These are phyloP conservation scores for Wilcoxina mikolae DNA, from an alignment of 495 filamentous ascomycete species.

Conservation along the genomic window DNA sequence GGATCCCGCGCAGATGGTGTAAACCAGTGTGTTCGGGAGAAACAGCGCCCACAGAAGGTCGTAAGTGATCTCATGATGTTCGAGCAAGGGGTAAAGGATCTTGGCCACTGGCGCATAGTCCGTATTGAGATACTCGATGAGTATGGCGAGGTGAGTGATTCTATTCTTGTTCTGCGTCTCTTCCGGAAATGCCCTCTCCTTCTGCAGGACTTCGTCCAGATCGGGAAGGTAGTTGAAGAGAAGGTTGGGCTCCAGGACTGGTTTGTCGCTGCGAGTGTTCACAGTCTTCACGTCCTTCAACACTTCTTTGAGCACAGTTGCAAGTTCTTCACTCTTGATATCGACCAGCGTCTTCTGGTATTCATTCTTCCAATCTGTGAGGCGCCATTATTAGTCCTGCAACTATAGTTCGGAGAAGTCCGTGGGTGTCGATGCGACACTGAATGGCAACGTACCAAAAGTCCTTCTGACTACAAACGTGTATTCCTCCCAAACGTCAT, in stretches of 20 bases:
- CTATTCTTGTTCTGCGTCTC: constrained; percentile 50
- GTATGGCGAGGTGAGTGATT: constrained; percentile 54
- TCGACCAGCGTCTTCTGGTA: constrained; percentile 26
- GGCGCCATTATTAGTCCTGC: too few species aligned
- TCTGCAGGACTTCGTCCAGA: constrained; percentile 6
- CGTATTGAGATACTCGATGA: constrained; percentile 65
- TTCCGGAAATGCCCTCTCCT: constrained; percentile 38
- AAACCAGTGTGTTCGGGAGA: constrained; percentile 78
- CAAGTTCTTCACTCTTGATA: constrained; percentile 24
- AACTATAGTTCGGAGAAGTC: too few species aligned
- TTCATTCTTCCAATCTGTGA: constrained; percentile 26
- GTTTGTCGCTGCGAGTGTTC: constrained; percentile 23
- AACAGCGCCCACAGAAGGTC: constrained; percentile 82
- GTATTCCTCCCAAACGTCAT: constrained; percentile 27
- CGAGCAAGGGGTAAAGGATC: constrained; percentile 67
- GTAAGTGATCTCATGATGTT: constrained; percentile 76
- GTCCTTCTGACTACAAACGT: constrained; percentile 22
- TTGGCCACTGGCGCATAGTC: constrained; percentile 70
- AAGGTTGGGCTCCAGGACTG: constrained; percentile 60
- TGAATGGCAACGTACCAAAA: constrained; percentile 11
- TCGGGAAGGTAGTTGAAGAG: constrained; percentile 47
- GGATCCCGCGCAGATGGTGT: constrained; percentile 64
- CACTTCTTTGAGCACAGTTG: constrained; percentile 18
- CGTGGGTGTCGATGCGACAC: too few species aligned
- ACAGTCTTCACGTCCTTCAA: constrained; percentile 21